These are phyloP conservation scores for Aurantiochytrium sp. DNA, from an alignment of 108 stramenopile genomes.

Conservation along the genomic window DNA sequence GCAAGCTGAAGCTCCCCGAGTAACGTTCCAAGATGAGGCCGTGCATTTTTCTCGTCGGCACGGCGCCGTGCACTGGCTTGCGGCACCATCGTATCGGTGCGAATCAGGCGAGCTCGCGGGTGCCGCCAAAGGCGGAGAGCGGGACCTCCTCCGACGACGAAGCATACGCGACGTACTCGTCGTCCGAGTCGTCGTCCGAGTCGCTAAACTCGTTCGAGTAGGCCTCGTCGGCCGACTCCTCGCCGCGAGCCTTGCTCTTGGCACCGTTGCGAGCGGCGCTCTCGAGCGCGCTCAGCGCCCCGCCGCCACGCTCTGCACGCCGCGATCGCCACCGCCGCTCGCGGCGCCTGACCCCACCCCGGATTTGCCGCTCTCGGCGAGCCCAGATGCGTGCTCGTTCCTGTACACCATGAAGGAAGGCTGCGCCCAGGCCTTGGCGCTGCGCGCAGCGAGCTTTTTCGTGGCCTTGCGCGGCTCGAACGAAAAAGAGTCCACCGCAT, in stretches of 20 bases:
- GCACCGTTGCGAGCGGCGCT: not conserved
- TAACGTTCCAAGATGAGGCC: no score
- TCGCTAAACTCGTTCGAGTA: constrained; percentile 24
- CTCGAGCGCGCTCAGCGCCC: not conserved
- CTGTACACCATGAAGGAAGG: not conserved
- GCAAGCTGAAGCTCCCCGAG: no score
- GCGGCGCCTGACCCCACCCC: no score
- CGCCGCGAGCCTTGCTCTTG: no score
- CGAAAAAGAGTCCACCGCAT: not conserved
- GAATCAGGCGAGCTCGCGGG: no score
- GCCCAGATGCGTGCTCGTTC: not conserved
- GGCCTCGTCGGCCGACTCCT: not conserved
- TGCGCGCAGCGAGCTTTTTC: not conserved
- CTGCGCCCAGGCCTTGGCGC: not conserved
- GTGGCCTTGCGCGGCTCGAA: not conserved
- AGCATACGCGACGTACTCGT: constrained; percentile 9
- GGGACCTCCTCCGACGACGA: not conserved
- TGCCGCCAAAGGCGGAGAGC: not conserved
- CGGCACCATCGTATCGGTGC: no score
- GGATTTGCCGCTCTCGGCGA: no score
- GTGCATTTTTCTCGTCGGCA: no score
- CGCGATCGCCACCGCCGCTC: no score
- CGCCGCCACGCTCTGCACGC: no score
- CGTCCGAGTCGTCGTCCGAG: not conserved
- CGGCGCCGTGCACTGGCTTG: no score